Percentiles rank a stretch among this genome's conserved stretches.
phyloP scores from a whole-genome alignment of 1,284 basidiomycete species.

The Leccinum pachyderme region DNA sequence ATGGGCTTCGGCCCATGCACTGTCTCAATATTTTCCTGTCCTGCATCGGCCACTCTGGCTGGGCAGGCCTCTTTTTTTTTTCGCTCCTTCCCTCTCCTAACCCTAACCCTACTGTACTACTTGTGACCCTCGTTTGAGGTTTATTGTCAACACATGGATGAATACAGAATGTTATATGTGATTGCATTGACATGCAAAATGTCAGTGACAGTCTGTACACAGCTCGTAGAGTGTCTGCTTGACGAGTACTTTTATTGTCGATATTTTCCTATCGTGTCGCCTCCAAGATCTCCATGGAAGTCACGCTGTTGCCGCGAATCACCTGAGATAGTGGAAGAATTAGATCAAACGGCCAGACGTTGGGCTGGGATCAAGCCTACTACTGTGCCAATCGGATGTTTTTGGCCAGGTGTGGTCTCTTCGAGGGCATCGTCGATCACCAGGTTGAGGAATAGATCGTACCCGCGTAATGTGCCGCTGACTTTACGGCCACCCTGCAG shows the following conservation, averaged over 20 bases:
- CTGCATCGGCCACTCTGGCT: slow-evolving; percentile 37
- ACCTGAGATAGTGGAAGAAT: slow-evolving; percentile 53
- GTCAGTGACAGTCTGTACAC: slow-evolving; percentile 3
- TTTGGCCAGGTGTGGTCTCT: slow-evolving; percentile 87
- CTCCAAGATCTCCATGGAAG: slow-evolving; percentile 86
- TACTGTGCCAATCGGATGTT: slow-evolving; percentile 86
- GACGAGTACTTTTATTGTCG: slow-evolving; percentile 1
- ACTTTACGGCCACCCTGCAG: slow-evolving; percentile 96
- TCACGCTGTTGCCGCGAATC: slow-evolving; percentile 92
- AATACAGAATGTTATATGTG: background rate
- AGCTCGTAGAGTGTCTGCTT: slow-evolving; percentile 4
- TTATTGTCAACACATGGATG: too few relatives aligned
- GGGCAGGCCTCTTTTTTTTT: slow-evolving; percentile 29
- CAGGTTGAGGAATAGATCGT: slow-evolving; percentile 98
- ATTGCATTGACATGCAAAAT: slow-evolving; percentile 2
- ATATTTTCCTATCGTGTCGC: slow-evolving; percentile 43
- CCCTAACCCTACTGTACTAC: background rate
- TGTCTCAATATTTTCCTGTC: slow-evolving; percentile 33
- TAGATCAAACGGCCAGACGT: slow-evolving; percentile 4
- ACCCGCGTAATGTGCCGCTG: slow-evolving; percentile 93
- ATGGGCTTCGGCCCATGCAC: slow-evolving; percentile 38
- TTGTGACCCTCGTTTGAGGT: too few relatives aligned
- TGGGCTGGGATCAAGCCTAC: slow-evolving; percentile 49
- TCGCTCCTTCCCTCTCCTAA: background rate
- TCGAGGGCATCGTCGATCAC: slow-evolving; percentile 96